phyloP scores from a whole-genome alignment of 495 filamentous ascomycete species.

The Filosporella fistucella region DNA sequence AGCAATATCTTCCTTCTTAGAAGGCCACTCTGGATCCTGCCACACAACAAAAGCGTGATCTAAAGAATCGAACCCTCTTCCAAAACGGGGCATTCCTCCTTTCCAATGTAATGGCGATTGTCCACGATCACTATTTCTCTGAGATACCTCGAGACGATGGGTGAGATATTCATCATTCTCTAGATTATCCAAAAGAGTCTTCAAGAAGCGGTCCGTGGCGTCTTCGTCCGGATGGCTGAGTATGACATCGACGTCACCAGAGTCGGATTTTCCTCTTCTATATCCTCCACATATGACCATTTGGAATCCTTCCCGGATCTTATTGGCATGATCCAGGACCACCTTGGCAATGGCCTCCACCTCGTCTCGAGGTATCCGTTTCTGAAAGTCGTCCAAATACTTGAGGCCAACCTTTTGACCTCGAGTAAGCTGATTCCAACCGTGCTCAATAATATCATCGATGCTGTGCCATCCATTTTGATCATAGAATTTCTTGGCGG shows the following conservation, averaged over 20 bases:
- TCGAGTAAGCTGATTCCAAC: constrained; percentile 69
- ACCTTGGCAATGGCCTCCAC: constrained; percentile 62
- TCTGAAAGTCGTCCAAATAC: constrained; percentile 82
- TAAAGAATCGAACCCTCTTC: constrained; percentile 72
- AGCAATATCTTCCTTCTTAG: constrained; percentile 26
- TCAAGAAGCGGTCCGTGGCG: constrained; percentile 61
- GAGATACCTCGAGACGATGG: constrained; percentile 69
- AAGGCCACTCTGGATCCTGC: constrained; percentile 68
- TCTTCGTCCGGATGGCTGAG: constrained; percentile 71
- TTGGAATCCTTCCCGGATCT: constrained; percentile 51
- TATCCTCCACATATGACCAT: constrained; percentile 82
- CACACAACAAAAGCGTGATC: constrained; percentile 93
- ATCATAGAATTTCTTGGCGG: constrained; percentile 73
- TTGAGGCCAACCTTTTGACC: constrained; percentile 96
- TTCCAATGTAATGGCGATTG: constrained; percentile 60
- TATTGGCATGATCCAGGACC: constrained; percentile 59
- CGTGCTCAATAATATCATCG: constrained; percentile 81
- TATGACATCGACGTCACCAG: constrained; percentile 83
- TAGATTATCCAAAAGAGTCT: constrained; percentile 61
- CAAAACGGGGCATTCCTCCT: constrained; percentile 28
- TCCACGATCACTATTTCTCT: constrained; percentile 60
- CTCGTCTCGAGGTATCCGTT: constrained; percentile 67
- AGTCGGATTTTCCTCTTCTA: constrained; percentile 68
- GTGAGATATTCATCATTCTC: constrained; percentile 70
- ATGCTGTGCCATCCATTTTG: constrained; percentile 66